Evolutionary conservation across 345 rosid species (phyloP), one percentile per base, ranked within the genome.

Genomic region (Moringa oleifera): DNA sequence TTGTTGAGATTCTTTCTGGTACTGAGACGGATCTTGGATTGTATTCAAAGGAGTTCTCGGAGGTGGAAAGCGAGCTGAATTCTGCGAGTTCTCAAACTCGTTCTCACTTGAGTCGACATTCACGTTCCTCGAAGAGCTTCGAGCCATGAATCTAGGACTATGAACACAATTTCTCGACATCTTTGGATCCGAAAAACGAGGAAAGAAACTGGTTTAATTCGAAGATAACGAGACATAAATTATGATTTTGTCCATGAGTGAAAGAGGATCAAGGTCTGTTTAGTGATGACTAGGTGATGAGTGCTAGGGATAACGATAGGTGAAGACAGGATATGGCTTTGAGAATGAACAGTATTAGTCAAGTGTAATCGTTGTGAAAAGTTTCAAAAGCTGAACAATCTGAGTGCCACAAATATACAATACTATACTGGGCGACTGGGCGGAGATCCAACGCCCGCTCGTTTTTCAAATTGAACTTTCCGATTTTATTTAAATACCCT

Each of bases 11-110:
- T 73, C 75, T 66, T 62, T 72, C 52, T 64, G 83, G 59, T 65
- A 70, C 68, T 89, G 96, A 25, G 79, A 74, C 17, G 98, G 98
- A 75, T 89, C 93, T 53, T 87, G 81, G 53, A 92, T 92, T 23
- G 91, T 16, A 75, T 85, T 71, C 23, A 92, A 68, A 4, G 98
- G 98, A 55, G 93, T 71, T 68, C 98, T 57, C 1, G 87, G 83
- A 12, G 89, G 96, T 0, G 86, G 90, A 65, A 81, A 77, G 21
- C 75, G 75, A 56, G 71, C 57, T 20, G 79, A 64, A 63, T 46
- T 75, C 63, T 49, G n/a, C 15, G 77, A 65, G 71, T 20, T 53
- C 19, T 71, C 81, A 71, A 84, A 75, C 54, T 80, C 88, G 37
- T 92, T 89, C 84, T 92, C 96, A 56, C 67, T 75, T 0, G 81